These are phyloP conservation scores for Flaveria sonorensis DNA, from an alignment of 129 eudicot species.

Conservation along the genomic window DNA sequence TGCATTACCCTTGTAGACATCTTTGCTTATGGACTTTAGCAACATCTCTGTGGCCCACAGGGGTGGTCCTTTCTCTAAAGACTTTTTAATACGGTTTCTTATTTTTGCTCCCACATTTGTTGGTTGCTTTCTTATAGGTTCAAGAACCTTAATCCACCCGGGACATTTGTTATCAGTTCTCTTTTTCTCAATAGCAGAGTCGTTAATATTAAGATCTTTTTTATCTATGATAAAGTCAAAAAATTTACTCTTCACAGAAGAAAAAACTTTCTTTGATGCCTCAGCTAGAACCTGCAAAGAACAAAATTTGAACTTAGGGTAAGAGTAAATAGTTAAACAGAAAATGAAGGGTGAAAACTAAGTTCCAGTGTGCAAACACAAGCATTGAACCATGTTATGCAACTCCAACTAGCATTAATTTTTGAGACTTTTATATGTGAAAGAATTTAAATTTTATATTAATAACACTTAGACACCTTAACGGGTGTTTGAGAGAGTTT, in stretches of 20 bases:
- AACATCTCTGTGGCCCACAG: constrained; percentile 78
- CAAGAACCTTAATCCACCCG: constrained; percentile 82
- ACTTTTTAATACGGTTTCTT: constrained; percentile 61
- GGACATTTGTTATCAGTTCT: constrained; percentile 47
- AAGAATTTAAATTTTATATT: not conserved
- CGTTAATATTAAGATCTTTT: constrained; percentile 45
- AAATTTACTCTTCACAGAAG: constrained; percentile 49
- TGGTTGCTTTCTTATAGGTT: constrained; percentile 84
- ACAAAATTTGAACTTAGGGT: constrained; percentile 21
- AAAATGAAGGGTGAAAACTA: not conserved
- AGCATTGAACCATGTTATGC: not conserved
- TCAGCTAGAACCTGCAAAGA: constrained; percentile 81
- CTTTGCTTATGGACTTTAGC: constrained; percentile 83
- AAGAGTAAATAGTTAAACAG: not conserved
- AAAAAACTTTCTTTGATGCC: constrained; percentile 67
- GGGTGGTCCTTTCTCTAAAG: constrained; percentile 74
- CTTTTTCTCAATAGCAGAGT: constrained; percentile 36
- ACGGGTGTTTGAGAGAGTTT: not conserved
- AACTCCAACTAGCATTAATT: not conserved
- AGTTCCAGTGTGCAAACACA: constrained; percentile 2
- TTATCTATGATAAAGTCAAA: constrained; percentile 40
- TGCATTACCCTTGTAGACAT: constrained; percentile 96
- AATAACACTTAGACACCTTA: not conserved
- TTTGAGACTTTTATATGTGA: not conserved
- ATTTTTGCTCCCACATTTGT: constrained; percentile 96